Evolutionary conservation across 2,329 filamentous ascomycete species (phyloP), one percentile per base, ranked within the genome.

Genomic region (Ophiocordyceps camponoti-floridani): DNA sequence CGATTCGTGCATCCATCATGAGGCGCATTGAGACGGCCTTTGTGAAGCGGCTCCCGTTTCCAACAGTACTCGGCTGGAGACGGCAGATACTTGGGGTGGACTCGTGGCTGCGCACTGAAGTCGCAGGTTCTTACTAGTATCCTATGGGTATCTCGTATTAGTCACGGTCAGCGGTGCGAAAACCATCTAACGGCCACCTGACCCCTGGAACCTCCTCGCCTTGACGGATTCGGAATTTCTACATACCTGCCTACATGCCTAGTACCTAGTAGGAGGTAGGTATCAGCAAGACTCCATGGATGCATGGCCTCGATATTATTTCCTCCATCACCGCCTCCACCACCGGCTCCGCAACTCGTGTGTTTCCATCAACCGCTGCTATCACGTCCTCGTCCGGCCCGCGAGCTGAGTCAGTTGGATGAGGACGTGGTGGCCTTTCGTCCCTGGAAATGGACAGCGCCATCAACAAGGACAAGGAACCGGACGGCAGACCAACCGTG

Each of bases 311-410:
- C 10, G 23, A 23, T 23, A 23, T 23, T 23, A 23, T 23, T 23
- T 5, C 23, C 23, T 23, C 23, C 23, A 23, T 23, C 23, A 3
- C 23, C 5, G 8, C n/a, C n/a, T 38, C 14, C 35, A 18, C 10
- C n/a, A n/a, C 27, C n/a, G 18, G 40, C 31, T 31, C 13, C 43
- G 18, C 40, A 31, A 38, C n/a, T 42, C 40, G 23, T 47, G 14
- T 40, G 23, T 13, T 12, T n/a, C 28, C 13, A 30, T 6, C 23
- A 18, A 16, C 31, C 35, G 26, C 8, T 41, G 44, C 38, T 43
- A 48, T 52, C 55, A 52, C 52, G 47, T 54, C 51, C 47, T 38
- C 49, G 46, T 50, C 45, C 48, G 47, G 41, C 49, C 45, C 42
- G 48, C 43, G 40, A 43, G 30, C 45, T 45, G 31, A 40, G 43